Base-by-base conservation (phyloP, 2,329 filamentous ascomycete species). In the Fusarium sp. region DNA sequence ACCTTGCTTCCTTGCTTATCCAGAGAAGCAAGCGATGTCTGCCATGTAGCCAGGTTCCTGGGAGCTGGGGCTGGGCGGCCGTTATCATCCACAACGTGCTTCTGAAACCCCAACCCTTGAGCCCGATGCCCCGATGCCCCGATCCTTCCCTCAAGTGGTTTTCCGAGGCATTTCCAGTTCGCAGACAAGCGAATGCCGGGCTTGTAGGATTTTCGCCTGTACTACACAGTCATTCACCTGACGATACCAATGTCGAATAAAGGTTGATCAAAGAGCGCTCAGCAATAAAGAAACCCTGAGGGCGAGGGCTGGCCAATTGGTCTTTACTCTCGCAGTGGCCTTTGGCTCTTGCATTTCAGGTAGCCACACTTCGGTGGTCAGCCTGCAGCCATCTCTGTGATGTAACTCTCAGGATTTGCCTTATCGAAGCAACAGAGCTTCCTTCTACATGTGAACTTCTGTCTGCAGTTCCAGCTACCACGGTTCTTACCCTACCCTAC, bases 271-370 rank as follows among this genome's bases (percentile, higher is more conserved):
- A 40, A 32, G 10, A 25, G n/a, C 20, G 18, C 7, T 44, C 41
- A 48, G 41, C 3, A 44, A 20, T 20, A 34, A 37, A 37, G 18
- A 30, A 34, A 18, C 10, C 9, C 20, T 9, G n/a, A 30, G 13
- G 7, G 25, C 18, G 45, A 37, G 18, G 32, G 8, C 54, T 18
- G 46, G 37, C 25, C 48, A 41, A 29, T 22, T 45, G 4, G 25
- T 27, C 48, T 45, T 27, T 16, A 55, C 45, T 22, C 29, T 34
- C 11, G n/a, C 45, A 30, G 54, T 52, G 37, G 55, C 41, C 55
- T 54, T 57, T 45, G 44, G 53, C 48, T 57, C 63, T 44, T 49
- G 40, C 58, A 68, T 64, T 49, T 71, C 69, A 70, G 64, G 55
- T 71, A 57, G 61, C 69, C 68, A 69, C 65, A 56, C 37, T 44